phyloP scores from a whole-genome alignment of 2,329 filamentous ascomycete species.

The Phialocephala subalpina region DNA sequence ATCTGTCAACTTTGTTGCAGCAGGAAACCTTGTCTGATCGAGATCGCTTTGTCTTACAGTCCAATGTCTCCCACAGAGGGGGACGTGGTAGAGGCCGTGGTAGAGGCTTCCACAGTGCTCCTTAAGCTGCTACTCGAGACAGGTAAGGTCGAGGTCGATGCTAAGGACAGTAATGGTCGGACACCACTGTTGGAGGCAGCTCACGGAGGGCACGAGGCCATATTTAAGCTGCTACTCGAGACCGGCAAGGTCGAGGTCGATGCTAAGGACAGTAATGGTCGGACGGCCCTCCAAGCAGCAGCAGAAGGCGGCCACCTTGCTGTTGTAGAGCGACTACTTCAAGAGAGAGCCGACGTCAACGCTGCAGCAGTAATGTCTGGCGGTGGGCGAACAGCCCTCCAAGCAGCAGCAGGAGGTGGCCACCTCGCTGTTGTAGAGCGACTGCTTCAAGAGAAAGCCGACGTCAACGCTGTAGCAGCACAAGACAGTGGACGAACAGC shows the following conservation, averaged over 20 bases:
- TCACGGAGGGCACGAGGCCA: no score
- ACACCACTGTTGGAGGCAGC: no score
- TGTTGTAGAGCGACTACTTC: not conserved
- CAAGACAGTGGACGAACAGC: not conserved
- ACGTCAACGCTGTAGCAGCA: not conserved
- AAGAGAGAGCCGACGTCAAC: not conserved
- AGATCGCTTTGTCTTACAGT: no score
- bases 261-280: not conserved
- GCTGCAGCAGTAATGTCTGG: not conserved
- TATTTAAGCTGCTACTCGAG: no score
- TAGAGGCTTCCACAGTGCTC: no score
- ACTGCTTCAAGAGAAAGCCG: conserved; percentile 30
- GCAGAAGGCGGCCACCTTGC: not conserved
- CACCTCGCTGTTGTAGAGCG: not conserved
- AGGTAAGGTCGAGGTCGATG: not conserved
- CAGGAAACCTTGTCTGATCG: no score
- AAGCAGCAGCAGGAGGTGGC: not conserved
- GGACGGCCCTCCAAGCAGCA: not conserved
- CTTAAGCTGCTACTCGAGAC: conserved; percentile 5
- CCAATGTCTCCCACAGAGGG: no score
- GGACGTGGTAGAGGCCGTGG: no score
- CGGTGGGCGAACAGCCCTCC: not conserved
- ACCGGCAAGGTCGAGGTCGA: not conserved
- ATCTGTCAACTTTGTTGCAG: no score
- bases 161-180: no score